Conservation (phyloP, 768 basidiomycete species). For the Ramaria sp. region DNA sequence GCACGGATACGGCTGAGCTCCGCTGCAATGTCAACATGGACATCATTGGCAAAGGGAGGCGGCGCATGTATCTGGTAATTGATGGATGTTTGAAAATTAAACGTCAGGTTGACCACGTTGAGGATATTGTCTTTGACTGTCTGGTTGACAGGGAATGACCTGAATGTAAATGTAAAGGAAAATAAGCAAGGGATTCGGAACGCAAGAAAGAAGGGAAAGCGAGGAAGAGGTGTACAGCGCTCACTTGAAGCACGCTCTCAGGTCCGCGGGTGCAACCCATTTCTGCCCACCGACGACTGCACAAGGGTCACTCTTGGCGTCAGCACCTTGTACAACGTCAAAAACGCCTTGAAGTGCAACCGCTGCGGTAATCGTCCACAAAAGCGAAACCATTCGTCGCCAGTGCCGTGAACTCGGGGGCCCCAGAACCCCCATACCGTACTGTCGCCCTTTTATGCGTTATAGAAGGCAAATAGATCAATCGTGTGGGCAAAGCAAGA, state of each 20-base stretch:
- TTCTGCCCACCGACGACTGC: conserved; percentile 40
- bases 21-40: conserved; percentile 43
- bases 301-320: conserved; percentile 31
- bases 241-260: conserved; percentile 36
- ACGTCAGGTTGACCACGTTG: conserved; percentile 45
- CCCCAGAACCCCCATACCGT: too few species aligned
- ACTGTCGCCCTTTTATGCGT: too few species aligned
- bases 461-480: too few species aligned
- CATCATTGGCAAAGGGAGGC: conserved; percentile 39
- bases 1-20: conserved; percentile 38
- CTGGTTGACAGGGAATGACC: conserved; percentile 36
- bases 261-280: conserved; percentile 44
- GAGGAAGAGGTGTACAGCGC: background rate
- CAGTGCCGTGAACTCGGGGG: background rate
- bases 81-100: conserved; percentile 51
- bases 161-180: background rate
- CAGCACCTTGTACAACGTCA: background rate
- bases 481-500: too few species aligned
- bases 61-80: conserved; percentile 51
- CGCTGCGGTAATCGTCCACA: background rate
- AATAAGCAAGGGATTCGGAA: background rate
- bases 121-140: conserved; percentile 43
- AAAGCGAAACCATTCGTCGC: background rate
- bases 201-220: too few species aligned
- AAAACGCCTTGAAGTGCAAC: background rate